Base-by-base conservation (phyloP, 2,329 filamentous ascomycete species). In the Fusarium sp. region DNA sequence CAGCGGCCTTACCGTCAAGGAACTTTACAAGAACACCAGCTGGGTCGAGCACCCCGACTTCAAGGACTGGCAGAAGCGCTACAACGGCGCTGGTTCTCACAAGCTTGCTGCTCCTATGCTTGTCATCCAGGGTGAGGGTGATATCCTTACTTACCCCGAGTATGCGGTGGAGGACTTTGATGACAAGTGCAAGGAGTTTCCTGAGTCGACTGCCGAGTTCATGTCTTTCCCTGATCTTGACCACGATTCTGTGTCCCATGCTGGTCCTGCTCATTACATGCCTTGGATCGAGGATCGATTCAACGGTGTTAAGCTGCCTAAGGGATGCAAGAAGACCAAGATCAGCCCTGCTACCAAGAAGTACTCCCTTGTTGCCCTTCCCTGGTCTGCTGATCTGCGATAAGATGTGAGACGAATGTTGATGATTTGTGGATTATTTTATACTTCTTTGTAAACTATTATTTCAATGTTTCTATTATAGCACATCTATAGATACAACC, bases 61-160 rank as follows among this genome's bases (percentile, higher is more conserved):
- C 3, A 34, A 57, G 2, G 63, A 62, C 24, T 67, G 63, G 63
- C 63, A 63, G 30, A 67, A 67, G 29, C 56, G 64, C 2, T 67
- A 53, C n/a, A 67, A 67, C 15, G 64, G 64, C 0, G 51, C 38
- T 5, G 64, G 64, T 0, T 20, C 51, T 16, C 57, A 67, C 6
- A 49, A 49, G 4, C 40, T 67, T 5, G 64, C 64, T 5, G 63
- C 64, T 10, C 64, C 64, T 0, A 67, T 67, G 64, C 64, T 67
- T 5, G 50, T 67, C 2, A 10, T 67, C 2, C 64, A 67, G 15
- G 64, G 64, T 0, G 64, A 51, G 2, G 50, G 15, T 20, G 64
- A 67, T 27, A 67, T 55, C 4, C 14, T 67, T 4, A 62, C 63
- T 0, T 67, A 67, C 3, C 8, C 64, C 6, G 20, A 62, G 18